These are phyloP conservation scores for Cladobotryum mycophilum DNA, from an alignment of 2,329 filamentous ascomycete genomes.

Conservation along the genomic window DNA sequence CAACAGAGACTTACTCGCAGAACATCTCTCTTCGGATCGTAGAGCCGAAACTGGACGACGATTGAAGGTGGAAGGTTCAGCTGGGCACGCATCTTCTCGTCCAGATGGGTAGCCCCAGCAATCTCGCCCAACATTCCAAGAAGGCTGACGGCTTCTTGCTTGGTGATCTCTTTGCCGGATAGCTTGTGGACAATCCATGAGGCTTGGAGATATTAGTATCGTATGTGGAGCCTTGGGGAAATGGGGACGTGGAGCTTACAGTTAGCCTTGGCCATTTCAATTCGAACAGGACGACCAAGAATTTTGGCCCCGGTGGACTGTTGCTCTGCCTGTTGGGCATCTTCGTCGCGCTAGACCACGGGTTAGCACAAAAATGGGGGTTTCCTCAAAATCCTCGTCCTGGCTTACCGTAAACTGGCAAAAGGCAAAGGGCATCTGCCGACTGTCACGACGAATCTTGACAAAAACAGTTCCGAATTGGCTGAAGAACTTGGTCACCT, in stretches of 20 bases:
- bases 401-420: slow-evolving; percentile 53
- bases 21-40: slow-evolving; percentile 45
- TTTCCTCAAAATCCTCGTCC: too few relatives aligned
- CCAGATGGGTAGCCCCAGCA: slow-evolving; percentile 31
- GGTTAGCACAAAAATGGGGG: background rate
- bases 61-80: slow-evolving; percentile 34
- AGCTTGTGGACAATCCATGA: slow-evolving; percentile 41
- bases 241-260: slow-evolving; percentile 33
- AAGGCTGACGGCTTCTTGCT: slow-evolving; percentile 38
- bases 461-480: slow-evolving; percentile 52
- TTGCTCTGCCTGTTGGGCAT: slow-evolving; percentile 44
- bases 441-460: slow-evolving; percentile 54
- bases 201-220: slow-evolving; percentile 30
- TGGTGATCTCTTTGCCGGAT: slow-evolving; percentile 28
- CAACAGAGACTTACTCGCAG: slow-evolving; percentile 34
- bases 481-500: slow-evolving; percentile 47
- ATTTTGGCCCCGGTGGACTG: slow-evolving; percentile 43
- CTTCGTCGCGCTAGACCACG: slow-evolving; percentile 22
- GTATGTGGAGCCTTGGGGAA: background rate
- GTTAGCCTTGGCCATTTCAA: slow-evolving; percentile 54
- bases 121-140: slow-evolving; percentile 41
- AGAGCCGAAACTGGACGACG: slow-evolving; percentile 44
- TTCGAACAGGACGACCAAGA: slow-evolving; percentile 51
- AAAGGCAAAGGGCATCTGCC: slow-evolving; percentile 58
- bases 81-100: slow-evolving; percentile 24